These are phyloP conservation scores for Mortierella sp. DNA, from an alignment of 371 early-diverging fungal genomes.

Conservation along the genomic window DNA sequence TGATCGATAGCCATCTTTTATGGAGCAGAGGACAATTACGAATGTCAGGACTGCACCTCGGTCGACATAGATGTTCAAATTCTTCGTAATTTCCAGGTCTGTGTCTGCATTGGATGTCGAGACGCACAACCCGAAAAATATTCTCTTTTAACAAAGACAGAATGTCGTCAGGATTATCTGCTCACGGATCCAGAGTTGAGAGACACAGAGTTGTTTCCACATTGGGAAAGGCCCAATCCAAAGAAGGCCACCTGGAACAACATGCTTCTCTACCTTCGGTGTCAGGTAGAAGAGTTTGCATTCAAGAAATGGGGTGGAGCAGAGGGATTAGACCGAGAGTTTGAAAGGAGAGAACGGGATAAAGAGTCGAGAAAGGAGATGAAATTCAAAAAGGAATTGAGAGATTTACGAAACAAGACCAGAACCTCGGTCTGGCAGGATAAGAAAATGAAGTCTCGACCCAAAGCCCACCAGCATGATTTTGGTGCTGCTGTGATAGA, in stretches of 20 bases:
- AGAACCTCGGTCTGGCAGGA: constrained; percentile 83
- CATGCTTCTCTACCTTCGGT: constrained; percentile 93
- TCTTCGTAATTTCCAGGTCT: constrained; percentile 71
- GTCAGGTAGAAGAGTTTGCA: constrained; percentile 92
- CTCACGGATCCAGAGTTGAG: constrained; percentile 92
- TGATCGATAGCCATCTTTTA: constrained; percentile 61
- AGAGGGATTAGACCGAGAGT: constrained; percentile 90
- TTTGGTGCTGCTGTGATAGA: constrained; percentile 67
- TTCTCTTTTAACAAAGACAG: constrained; percentile 94
- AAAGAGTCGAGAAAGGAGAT: constrained; percentile 86
- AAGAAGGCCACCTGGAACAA: constrained; percentile 94
- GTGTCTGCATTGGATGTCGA: constrained; percentile 82
- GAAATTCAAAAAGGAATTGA: constrained; percentile 82
- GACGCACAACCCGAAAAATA: constrained; percentile 85
- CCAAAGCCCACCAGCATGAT: constrained; percentile 78
- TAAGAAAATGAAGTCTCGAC: constrained; percentile 50
- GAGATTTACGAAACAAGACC: constrained; percentile 85
- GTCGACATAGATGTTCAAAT: constrained; percentile 81
- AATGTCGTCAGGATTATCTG: constrained; percentile 81
- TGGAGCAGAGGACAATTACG: constrained; percentile 69
- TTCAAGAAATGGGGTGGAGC: constrained; percentile 92
- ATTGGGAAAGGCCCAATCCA: constrained; percentile 93
- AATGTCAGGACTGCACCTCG: constrained; percentile 84
- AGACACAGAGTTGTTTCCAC: constrained; percentile 80
- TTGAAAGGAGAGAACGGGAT: constrained; percentile 82